Conservation (phyloP, 306 rosid species). For the Begonia loranthoides region DNA sequence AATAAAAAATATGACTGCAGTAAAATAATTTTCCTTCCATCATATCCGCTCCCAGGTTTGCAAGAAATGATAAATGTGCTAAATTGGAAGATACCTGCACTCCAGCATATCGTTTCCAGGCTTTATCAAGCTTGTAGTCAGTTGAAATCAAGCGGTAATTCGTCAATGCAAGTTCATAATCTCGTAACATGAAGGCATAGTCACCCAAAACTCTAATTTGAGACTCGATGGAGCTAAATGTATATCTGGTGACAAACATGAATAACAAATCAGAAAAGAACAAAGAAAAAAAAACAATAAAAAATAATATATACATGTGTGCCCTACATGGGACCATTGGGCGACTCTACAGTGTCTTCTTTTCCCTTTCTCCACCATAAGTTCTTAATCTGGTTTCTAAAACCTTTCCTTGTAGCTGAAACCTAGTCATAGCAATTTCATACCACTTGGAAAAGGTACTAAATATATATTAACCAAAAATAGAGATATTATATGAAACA, state of each 20-base stretch:
- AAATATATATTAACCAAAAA: slow-evolving; percentile 4
- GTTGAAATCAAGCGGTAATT: slow-evolving; percentile 92
- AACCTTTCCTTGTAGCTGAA: slow-evolving; percentile 86
- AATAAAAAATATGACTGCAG: no score
- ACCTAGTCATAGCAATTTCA: slow-evolving; percentile 36
- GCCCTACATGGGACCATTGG: slow-evolving; percentile 62
- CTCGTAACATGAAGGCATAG: slow-evolving; percentile 92
- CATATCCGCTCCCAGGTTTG: no score
- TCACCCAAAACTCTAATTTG: slow-evolving; percentile 97
- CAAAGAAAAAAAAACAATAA: slow-evolving; percentile 7
- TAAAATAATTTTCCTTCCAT: no score
- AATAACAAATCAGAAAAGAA: slow-evolving; percentile 17
- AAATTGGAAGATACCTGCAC: slow-evolving; percentile 52
- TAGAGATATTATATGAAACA: background rate
- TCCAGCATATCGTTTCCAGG: slow-evolving; percentile 97
- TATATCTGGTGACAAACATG: slow-evolving; percentile 53
- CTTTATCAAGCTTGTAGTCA: slow-evolving; percentile 98
- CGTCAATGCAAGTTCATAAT: slow-evolving; percentile 94
- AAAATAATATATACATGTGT: slow-evolving; percentile 10
- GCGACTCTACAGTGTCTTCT: slow-evolving; percentile 69
- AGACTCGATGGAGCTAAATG: slow-evolving; percentile 81
- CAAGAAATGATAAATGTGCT: no score
- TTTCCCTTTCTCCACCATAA: slow-evolving; percentile 99
- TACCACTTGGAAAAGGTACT: slow-evolving; percentile 5
- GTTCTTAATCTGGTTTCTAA: slow-evolving; percentile 85